Conservation (phyloP, 805 yeast species). For the Grigorovia humatica region DNA sequence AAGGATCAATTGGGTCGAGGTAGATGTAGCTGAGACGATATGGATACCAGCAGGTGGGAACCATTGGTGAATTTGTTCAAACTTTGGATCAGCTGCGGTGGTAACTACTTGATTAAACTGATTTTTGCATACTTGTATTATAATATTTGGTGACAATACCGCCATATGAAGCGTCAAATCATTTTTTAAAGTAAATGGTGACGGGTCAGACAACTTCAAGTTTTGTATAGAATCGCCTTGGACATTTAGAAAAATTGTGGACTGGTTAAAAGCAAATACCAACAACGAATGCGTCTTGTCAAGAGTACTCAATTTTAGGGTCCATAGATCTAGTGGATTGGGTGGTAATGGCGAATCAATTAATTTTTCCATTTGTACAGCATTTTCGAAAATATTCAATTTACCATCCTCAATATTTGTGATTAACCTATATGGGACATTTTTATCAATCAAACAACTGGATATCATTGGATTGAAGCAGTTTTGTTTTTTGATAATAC, state of each 20-base stretch:
- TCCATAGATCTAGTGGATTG: constrained; percentile 50
- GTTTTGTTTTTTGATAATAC: constrained; percentile 40
- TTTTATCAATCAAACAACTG: constrained; percentile 24
- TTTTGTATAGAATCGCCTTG: constrained; percentile 53
- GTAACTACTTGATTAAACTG: constrained; percentile 53
- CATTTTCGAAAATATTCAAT: constrained; percentile 42
- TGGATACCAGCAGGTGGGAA: constrained; percentile 67
- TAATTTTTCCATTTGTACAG: constrained; percentile 48
- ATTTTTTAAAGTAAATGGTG: constrained; percentile 45
- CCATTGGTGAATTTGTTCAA: constrained; percentile 52
- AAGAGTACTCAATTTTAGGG: constrained; percentile 37
- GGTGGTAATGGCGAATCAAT: constrained; percentile 73
- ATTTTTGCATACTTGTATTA: constrained; percentile 62
- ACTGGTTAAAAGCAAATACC: constrained; percentile 15
- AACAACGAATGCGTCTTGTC: constrained; percentile 18
- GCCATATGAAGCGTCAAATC: constrained; percentile 58
- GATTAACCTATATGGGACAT: constrained; percentile 21
- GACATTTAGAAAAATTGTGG: constrained; percentile 17
- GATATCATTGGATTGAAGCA: constrained; percentile 43
- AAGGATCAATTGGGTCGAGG: constrained; percentile 56
- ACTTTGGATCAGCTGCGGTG: constrained; percentile 14
- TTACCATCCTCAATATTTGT: constrained; percentile 23
- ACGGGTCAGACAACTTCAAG: constrained; percentile 57
- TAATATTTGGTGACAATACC: constrained; percentile 51
- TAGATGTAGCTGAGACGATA: constrained; percentile 50